Evolutionary conservation across 306 rosid genomes (phyloP).

Genomic region (Coriaria nepalensis): DNA sequence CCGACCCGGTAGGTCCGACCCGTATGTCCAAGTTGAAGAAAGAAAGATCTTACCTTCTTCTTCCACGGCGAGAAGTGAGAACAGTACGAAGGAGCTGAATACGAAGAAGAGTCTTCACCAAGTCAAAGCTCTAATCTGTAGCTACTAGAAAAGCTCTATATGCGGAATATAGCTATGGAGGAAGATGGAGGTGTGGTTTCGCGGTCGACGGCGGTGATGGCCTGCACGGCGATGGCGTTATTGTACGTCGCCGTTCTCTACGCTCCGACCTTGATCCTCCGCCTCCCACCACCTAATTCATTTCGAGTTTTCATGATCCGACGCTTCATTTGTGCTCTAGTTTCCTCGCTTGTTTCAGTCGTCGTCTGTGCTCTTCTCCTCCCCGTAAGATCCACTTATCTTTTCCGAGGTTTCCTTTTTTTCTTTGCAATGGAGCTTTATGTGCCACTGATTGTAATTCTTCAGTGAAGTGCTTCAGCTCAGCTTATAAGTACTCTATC

Average conservation of each 20-base stretch:
- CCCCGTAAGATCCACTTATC: constrained; percentile 34
- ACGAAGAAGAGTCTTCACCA: no score
- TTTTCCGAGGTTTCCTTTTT: neutral
- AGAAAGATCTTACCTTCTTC: no score
- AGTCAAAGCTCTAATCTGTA: no score
- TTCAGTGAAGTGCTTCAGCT: neutral
- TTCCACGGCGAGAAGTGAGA: no score
- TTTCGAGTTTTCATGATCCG: constrained; percentile 42
- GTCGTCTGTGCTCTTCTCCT: constrained; percentile 36
- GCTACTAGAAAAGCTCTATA: no score
- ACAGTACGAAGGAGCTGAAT: no score
- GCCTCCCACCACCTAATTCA: constrained; percentile 69
- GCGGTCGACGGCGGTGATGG: constrained; percentile 28
- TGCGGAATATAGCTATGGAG: constrained; percentile 35
- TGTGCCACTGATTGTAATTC: neutral
- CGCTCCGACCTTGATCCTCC: constrained; percentile 66
- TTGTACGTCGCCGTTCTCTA: constrained; percentile 59
- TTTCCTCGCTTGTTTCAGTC: constrained; percentile 53
- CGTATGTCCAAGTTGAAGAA: no score
- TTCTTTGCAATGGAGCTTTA: no score
- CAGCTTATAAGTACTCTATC: constrained; percentile 1
- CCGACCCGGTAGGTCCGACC: no score
- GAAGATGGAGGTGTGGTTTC: constrained; percentile 26
- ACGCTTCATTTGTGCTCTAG: constrained; percentile 63
- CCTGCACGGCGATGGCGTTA: constrained; percentile 54